Percentiles rank a stretch among this genome's conserved stretches.
Conservation (phyloP, 306 rosid species). For the Dryas drummondii region DNA sequence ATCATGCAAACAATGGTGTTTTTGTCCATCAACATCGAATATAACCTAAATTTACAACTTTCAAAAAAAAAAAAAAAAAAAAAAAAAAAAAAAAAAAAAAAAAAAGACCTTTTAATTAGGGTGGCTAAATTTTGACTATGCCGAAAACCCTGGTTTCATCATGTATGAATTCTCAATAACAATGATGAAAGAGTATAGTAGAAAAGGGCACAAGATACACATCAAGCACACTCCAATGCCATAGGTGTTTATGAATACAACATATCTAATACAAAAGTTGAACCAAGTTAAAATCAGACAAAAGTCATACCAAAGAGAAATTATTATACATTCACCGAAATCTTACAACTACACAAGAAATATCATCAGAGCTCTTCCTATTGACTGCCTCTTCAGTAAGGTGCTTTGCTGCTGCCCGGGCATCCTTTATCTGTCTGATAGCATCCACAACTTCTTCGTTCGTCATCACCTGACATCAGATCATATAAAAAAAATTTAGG, state of each 20-base stretch:
- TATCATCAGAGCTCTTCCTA: constrained; percentile 88
- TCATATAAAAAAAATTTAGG: constrained; percentile 7
- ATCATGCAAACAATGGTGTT: not conserved
- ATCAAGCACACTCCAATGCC: constrained; percentile 13
- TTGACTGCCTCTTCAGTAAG: constrained; percentile 80
- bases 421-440: constrained; percentile 68
- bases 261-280: not conserved
- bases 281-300: not conserved
- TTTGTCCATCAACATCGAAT: not conserved
- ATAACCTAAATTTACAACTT: no score
- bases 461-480: constrained; percentile 68
- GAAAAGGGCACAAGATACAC: constrained; percentile 5
- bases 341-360: constrained; percentile 80
- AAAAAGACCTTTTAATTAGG: not conserved
- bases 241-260: constrained; percentile 8
- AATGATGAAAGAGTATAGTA: not conserved
- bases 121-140: not conserved
- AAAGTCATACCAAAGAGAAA: not conserved
- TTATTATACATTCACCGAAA: constrained; percentile 42
- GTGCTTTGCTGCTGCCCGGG: constrained; percentile 74
- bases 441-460: constrained; percentile 84
- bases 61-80: no score
- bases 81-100: no score
- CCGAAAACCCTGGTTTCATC: not conserved
- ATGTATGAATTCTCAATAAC: not conserved